These are phyloP conservation scores for Fragaria nilgerrensis DNA, from an alignment of 306 rosid genomes.

Conservation along the genomic window DNA sequence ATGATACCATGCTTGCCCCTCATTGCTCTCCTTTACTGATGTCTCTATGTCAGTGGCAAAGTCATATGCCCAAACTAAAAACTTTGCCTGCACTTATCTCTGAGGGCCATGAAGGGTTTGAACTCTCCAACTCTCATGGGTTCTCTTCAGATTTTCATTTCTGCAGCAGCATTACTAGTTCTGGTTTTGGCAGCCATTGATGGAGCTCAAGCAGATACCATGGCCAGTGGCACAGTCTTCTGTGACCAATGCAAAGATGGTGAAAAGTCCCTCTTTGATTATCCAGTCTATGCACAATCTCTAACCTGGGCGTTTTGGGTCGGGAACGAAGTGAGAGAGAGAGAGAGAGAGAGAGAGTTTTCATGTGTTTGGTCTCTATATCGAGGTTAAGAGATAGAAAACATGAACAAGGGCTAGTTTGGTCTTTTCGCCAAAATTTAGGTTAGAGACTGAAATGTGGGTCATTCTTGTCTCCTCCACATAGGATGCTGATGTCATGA, in stretches of 20 bases:
- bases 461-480: too few species aligned
- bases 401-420: too few species aligned
- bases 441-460: too few species aligned
- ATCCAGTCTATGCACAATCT: constrained; percentile 49
- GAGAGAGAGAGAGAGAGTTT: too few species aligned
- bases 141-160: constrained; percentile 31
- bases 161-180: constrained; percentile 24
- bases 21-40: background rate
- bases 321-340: too few species aligned
- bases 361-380: too few species aligned
- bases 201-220: constrained; percentile 49
- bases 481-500: too few species aligned
- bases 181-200: constrained; percentile 44
- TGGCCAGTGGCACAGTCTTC: constrained; percentile 74
- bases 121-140: constrained; percentile 53
- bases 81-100: background rate
- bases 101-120: background rate
- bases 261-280: constrained; percentile 64
- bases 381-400: too few species aligned
- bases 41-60: background rate
- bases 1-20: background rate
- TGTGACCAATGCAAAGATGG: constrained; percentile 98
- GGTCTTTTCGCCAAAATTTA: too few species aligned
- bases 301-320: too few species aligned
- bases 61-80: background rate